Base-by-base conservation (phyloP, 1,139 yeast genomes). In the Candida labiduridarum region DNA sequence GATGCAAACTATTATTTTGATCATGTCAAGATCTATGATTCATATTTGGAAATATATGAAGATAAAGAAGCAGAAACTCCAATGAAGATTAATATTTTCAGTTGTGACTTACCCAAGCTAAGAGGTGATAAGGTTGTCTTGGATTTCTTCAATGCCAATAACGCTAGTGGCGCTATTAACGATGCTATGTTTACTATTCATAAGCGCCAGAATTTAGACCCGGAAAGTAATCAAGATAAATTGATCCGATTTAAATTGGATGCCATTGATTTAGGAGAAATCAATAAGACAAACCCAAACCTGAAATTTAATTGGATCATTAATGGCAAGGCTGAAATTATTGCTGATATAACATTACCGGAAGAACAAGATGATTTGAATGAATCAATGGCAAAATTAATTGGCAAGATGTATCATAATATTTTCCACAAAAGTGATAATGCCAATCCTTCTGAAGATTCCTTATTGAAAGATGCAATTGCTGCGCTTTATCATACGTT, bases 181-280 rank as follows among this genome's bases (percentile, higher is more conserved):
- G 86, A 86, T 52, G 82, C 94, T 0, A 73, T 87, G 70, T 87
- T 87, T 67, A 85, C 90, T 1, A 78, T 87, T 19, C 94, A 87
- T 59, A 85, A 85, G 52, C 72, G 74, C 51, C 80, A 74, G 56
- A 63, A 55, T 53, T 61, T 44, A 63, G 60, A 41, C 49, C 64
- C 62, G 60, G 64, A 59, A 38, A 56, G 55, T 41, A 69, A 67
- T 45, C 68, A 68, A 33, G 68, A 68, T 31, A 78, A 79, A 55
- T 74, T 82, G 11, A 81, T 87, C 6, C 69, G 90, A 52, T 74
- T 86, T 57, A 80, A 87, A 60, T 67, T 87, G 46, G 89, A 86
- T 58, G 85, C 86, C 18, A 79, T 85, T 22, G 84, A 84, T 59
- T 67, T 87, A 55, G 78, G 73, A 57, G 76, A 55, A 56, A 71